Base-by-base conservation (phyloP, 1,284 basidiomycete species). In the Stereum hirsutum region DNA sequence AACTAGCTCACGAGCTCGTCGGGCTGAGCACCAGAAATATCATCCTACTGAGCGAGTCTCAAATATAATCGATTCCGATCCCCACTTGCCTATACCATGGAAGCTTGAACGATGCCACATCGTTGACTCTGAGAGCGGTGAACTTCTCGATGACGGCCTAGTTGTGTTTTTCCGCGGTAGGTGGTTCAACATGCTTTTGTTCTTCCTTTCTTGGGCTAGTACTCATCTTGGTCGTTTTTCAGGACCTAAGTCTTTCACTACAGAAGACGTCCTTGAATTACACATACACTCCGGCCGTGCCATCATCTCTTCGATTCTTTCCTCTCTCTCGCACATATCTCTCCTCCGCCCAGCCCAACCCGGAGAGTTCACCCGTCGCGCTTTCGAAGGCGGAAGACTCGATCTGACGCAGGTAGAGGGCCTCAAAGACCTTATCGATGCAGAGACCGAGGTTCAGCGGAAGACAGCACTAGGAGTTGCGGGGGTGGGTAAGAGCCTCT, bases 281-380 rank as follows among this genome's bases (percentile, higher is more conserved):
- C 90, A 95, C 59, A 65, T 89, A 23, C 90, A 95, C 57, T 92
- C 89, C n/a, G 88, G 89, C 1, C 70, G 80, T 5, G 88, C 91
- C 1, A 72, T 92, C 27, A 71, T 90, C 47, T 62, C 78, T 2
- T 77, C 85, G 3, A 65, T 89, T 8, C 70, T 93, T 17, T 54
- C 60, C 3, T 76, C 84, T 1, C 65, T 93, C 6, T 73, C 79
- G 0, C 56, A 55, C 41, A 50, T 89, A 11, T 70, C 75, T 0
- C 72, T 66, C 46, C 78, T 79, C 44, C 75, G 90, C 6, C 81
- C 81, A 4, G 91, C 90, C 0, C 80, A 85, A 54, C 76, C 81
- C 5, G 90, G 91, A 36, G 91, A 95, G 60, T 95, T 94, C 55
- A 92, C 90, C 5, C 71, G 81, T 35, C 78, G 87, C 31, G 89